Evolutionary conservation across 352 stramenopile genomes (phyloP).

Genomic region (Globisporangium paddicum): DNA sequence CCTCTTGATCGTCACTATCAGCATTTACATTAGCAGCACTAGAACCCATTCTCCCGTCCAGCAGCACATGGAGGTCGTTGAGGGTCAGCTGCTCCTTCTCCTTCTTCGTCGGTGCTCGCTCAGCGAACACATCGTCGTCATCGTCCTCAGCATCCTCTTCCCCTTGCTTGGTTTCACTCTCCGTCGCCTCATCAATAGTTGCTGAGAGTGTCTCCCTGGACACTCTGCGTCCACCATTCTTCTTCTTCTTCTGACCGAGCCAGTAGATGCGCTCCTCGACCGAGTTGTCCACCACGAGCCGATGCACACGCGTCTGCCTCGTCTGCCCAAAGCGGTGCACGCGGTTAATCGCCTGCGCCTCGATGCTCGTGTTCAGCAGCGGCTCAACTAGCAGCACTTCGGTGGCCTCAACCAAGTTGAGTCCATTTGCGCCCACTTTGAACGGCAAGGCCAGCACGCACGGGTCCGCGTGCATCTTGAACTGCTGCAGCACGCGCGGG

Average conservation of each 20-base stretch:
- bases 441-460: constrained; percentile 77
- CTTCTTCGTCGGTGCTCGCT: constrained; percentile 37
- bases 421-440: constrained; percentile 86
- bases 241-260: constrained; percentile 27
- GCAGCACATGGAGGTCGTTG: constrained; percentile 37
- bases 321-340: constrained; percentile 91
- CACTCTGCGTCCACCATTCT: background rate
- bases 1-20: background rate
- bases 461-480: constrained; percentile 40
- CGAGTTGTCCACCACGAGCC: constrained; percentile 86
- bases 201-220: background rate
- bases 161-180: constrained; percentile 4
- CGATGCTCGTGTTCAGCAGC: constrained; percentile 80
- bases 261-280: constrained; percentile 88
- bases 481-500: constrained; percentile 35
- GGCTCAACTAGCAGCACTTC: constrained; percentile 92
- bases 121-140: constrained; percentile 15
- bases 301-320: constrained; percentile 73
- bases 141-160: constrained; percentile 19
- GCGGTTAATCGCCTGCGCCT: constrained; percentile 86
- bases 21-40: background rate
- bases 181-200: background rate
- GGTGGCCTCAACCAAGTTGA: constrained; percentile 92
- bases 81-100: constrained; percentile 57
- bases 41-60: constrained; percentile 20